Evolutionary conservation across 148 eudicot species (phyloP).

Genomic region (Arbutus unedo): DNA sequence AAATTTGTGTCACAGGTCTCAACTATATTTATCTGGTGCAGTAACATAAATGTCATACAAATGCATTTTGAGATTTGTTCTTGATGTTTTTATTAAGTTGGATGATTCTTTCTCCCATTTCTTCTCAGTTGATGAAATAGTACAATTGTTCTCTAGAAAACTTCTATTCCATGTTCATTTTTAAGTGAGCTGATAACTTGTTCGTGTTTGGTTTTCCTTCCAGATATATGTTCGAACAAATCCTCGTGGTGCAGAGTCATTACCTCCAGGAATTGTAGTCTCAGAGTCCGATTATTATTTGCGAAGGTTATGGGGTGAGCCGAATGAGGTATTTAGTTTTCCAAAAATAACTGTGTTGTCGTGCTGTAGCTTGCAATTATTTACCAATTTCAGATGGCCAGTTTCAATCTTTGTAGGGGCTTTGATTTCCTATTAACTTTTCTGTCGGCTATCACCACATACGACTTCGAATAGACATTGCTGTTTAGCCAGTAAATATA

Average conservation of each 20-base stretch:
- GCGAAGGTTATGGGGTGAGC: conserved; percentile 96
- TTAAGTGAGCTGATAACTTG: neutral
- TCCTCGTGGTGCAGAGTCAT: conserved; percentile 91
- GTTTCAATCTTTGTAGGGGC: neutral
- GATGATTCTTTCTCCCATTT: neutral
- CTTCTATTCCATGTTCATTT: neutral
- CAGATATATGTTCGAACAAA: conserved; percentile 91
- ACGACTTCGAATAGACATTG: neutral
- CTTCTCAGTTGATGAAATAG: neutral
- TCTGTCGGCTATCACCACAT: neutral
- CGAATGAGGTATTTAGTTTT: conserved; percentile 61
- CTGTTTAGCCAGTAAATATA: neutral
- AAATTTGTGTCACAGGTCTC: neutral
- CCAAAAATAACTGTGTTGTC: neutral
- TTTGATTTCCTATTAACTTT: neutral
- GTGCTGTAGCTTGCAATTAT: neutral
- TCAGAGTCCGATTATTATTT: conserved; percentile 75
- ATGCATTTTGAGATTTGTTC: conserved; percentile 1
- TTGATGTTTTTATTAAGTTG: neutral
- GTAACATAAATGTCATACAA: neutral
- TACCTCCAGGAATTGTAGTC: conserved; percentile 93
- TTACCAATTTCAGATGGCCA: neutral
- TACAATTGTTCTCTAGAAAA: conserved; percentile 2
- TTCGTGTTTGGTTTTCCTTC: neutral
- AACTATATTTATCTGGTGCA: neutral